Conservation (phyloP, 1,284 basidiomycete genomes). For the Puccinia horiana region DNA sequence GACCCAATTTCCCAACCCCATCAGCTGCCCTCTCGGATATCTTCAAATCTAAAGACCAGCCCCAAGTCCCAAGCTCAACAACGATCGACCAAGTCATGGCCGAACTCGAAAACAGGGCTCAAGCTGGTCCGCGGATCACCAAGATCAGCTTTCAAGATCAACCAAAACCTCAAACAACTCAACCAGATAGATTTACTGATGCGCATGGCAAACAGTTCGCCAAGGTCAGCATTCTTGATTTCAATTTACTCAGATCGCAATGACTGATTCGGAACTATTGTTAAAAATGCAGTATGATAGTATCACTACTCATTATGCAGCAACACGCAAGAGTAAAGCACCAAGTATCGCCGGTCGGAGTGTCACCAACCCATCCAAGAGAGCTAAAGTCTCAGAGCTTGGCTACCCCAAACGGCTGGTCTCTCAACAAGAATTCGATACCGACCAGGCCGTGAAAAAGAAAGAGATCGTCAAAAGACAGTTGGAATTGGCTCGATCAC, state of each 20-base stretch:
- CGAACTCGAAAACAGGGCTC: conserved; percentile 23
- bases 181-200: conserved; percentile 19
- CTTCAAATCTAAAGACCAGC: neutral
- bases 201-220: conserved; percentile 15
- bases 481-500: conserved; percentile 21
- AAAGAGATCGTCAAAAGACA: conserved; percentile 14
- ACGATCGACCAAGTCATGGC: conserved; percentile 21
- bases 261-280: neutral
- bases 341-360: neutral
- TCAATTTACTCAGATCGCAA: neutral
- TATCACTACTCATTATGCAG: conserved; percentile 34
- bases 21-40: conserved; percentile 14
- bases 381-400: conserved; percentile 7
- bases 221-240: neutral
- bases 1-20: neutral
- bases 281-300: conserved; percentile 11
- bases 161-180: neutral
- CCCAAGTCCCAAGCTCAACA: neutral
- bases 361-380: neutral
- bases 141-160: conserved; percentile 25
- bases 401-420: neutral
- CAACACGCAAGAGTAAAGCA: conserved; percentile 6
- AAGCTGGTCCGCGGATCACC: neutral
- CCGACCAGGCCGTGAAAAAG: neutral
- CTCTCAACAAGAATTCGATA: neutral